phyloP scores from a whole-genome alignment of 2,329 filamentous ascomycete species.

The Westerdykella sp. region DNA sequence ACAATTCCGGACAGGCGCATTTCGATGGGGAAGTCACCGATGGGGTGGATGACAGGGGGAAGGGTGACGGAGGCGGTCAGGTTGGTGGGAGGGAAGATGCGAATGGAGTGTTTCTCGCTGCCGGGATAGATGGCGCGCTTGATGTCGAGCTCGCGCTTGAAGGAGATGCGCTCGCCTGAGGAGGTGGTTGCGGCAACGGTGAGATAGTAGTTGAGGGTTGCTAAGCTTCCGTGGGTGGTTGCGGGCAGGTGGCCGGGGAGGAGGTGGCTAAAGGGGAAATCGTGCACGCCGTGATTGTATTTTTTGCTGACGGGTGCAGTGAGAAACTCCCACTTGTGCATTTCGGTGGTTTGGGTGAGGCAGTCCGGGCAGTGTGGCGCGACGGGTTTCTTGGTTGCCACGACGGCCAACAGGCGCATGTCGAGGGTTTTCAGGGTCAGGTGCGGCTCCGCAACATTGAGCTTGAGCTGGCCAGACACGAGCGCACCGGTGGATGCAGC shows the following conservation, averaged over 20 bases:
- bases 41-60: constrained; percentile 76
- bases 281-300: constrained; percentile 53
- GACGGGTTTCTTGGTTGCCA: constrained; percentile 76
- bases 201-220: constrained; percentile 72
- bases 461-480: constrained; percentile 73
- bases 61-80: constrained; percentile 80
- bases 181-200: constrained; percentile 46
- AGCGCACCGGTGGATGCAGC: constrained; percentile 75
- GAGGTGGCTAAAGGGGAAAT: constrained; percentile 83
- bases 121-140: constrained; percentile 75
- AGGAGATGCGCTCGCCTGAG: constrained; percentile 56
- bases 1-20: constrained; percentile 84
- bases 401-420: constrained; percentile 64
- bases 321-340: constrained; percentile 73
- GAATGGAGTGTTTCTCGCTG: constrained; percentile 78
- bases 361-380: constrained; percentile 73
- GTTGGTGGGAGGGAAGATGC: constrained; percentile 94
- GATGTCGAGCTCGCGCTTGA: constrained; percentile 64
- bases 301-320: constrained; percentile 30
- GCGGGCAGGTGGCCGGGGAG: constrained; percentile 82
- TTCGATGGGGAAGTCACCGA: constrained; percentile 70
- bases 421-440: constrained; percentile 64
- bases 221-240: constrained; percentile 66
- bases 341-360: constrained; percentile 60
- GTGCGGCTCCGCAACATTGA: constrained; percentile 62